These are phyloP conservation scores for Rhizophagus clarus DNA, from an alignment of 192 early-diverging fungal species.

Conservation along the genomic window DNA sequence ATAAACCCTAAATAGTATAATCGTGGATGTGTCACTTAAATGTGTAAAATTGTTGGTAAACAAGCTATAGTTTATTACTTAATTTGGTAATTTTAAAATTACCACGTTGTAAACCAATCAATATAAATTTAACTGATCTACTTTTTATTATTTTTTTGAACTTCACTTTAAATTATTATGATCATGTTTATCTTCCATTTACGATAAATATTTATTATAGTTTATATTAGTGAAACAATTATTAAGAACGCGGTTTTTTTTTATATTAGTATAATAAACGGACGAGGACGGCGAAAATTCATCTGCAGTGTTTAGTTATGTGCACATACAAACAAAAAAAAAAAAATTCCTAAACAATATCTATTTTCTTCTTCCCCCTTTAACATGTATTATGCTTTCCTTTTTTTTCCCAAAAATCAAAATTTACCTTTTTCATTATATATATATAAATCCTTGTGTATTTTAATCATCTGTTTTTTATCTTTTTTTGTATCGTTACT, in stretches of 20 bases:
- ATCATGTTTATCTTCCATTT: neutral
- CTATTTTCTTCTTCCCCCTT: neutral
- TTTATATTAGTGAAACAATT: conserved; percentile 1
- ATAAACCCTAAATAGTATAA: neutral
- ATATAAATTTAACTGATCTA: neutral
- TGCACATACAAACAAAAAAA: neutral
- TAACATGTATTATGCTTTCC: no score
- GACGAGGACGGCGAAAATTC: neutral
- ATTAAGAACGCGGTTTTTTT: neutral
- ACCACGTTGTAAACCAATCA: neutral
- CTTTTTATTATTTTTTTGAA: neutral
- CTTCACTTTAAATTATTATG: no score
- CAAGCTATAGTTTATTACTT: neutral
- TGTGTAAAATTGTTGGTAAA: neutral
- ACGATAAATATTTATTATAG: neutral
- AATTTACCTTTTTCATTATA: neutral
- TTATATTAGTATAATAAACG: neutral
- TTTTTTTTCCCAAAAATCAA: neutral
- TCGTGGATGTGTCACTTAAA: neutral
- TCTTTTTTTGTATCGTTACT: neutral
- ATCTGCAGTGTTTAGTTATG: neutral
- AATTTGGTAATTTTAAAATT: neutral
- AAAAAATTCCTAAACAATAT: neutral
- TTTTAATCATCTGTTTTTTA: neutral
- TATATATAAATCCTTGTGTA: neutral